Evolutionary conservation across 139 green algal genomes (phyloP), one percentile per base, ranked within the genome.

Genomic region (Chlamydomonas eustigma): DNA sequence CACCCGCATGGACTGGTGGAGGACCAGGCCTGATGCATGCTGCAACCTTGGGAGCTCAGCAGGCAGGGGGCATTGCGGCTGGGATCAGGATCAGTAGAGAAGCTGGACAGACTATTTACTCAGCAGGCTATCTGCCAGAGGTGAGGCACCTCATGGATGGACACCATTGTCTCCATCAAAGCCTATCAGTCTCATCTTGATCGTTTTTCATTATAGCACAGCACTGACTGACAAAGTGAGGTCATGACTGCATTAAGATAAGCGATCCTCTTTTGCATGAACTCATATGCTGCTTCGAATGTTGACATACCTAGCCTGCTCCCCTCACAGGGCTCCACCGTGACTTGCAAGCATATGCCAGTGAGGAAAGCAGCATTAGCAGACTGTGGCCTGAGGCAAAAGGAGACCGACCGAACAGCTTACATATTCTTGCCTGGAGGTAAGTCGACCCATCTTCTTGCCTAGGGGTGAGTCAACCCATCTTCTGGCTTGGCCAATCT

Each of bases 11-110:
- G 88, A 89, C 80, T 0, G 88, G 85, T 50, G 88, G 88, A 0
- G 88, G 88, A 3, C 88, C 88, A 0, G 88, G 88, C 68, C 91
- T 93, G 88, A 91, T 93, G 88, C 77, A 90, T 33, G 85, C 83
- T 2, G 85, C 83, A 4, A 69, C 12, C 31, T 66, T 76, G 79
- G 87, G 87, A 32, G 87, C 86, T 0, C 78, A 86, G 50, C 75
- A 73, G 5, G 86, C 84, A 18, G 86, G 82, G 12, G 12, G 12
- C 12, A 12, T 18, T 58, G 44, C 18, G 44, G 44, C 12, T 12
- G 44, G 12, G 44, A 58, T 58, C 12, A 12, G 44, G 44, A 58
- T 58, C 44, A 58, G 44, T 58, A 58, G 44, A 58, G 44, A 58
- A 18, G 44, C 44, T 12, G 44, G 44, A 18, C 44, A 58, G 44